Base-by-base conservation (phyloP, 768 basidiomycete species). In the Auricularia cornea region DNA sequence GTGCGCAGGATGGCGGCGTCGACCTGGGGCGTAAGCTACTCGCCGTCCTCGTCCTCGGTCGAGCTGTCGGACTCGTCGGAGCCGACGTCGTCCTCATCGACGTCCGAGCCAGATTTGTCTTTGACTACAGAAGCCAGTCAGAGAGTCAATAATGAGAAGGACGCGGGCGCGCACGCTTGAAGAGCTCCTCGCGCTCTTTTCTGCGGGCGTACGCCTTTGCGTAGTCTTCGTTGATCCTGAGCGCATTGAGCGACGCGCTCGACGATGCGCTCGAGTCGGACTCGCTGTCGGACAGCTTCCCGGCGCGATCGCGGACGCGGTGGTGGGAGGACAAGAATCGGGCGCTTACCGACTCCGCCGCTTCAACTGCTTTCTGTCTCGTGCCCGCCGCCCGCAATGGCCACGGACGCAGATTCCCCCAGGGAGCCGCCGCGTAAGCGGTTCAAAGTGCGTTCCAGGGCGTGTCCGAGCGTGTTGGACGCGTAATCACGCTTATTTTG, bases 1-100 rank as follows among this genome's bases (percentile, higher is more conserved):
- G 94, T 98, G 59, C 93, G 81, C 44, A 98, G 80, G 68, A 98
- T 97, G 23, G 97, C 97, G 52, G 87, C 97, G 70, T 98, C 96
- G 59, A 98, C 84, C 0, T 87, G 88, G 3, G 94, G 94, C 0
- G 95, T 98, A 59, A 98, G 83, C 72, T 98, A 92, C 68, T 93
- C 92, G 16, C 94, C 97, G 63, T 96, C 90, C 70, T 94, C 91
- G 72, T 98, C 95, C 71, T 98, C 95, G 1, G 85, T 85, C 69
- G 93, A 91, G 3, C 71, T 72, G 23, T 74, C 77, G 3, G 79
- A 79, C 2, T 81, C 84, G 33, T 76, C 71, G 11, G 57, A 35
- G 8, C 10, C 60, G 20, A 79, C 79, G 1, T 77, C 81, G 26
- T 76, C 76, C 14, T 79, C 38, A 86, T 85, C 40, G 75, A 76